phyloP scores from a whole-genome alignment of 306 rosid genomes.

The Fragaria nilgerrensis region DNA sequence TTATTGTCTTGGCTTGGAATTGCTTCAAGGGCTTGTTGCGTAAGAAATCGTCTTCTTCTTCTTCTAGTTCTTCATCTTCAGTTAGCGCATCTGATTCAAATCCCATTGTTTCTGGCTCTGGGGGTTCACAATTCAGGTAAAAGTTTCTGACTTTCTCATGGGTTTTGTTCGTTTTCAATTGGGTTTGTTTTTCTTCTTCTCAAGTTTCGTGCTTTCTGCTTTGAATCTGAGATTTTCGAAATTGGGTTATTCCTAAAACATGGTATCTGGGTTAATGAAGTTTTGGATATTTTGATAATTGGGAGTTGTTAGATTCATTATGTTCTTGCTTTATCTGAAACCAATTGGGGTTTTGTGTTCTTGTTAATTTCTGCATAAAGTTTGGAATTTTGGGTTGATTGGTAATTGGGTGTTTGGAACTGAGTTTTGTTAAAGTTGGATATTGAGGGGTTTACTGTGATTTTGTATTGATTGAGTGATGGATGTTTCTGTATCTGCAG shows the following conservation, averaged over 20 bases:
- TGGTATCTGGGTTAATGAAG: neutral
- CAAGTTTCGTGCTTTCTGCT: neutral
- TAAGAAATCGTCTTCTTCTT: conserved; percentile 14
- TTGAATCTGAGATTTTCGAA: neutral
- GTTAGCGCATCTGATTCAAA: conserved; percentile 16
- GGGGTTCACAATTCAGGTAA: conserved; percentile 11
- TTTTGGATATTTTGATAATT: neutral
- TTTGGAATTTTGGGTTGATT: neutral
- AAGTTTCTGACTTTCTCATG: neutral
- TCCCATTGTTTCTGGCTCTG: conserved; percentile 15
- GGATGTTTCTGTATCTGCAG: conserved; percentile 47
- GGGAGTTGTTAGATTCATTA: neutral
- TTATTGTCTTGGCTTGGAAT: conserved; percentile 45
- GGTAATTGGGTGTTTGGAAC: neutral
- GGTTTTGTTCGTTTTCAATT: conserved; percentile 2
- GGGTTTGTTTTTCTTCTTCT: neutral
- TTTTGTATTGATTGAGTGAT: conserved; percentile 24
- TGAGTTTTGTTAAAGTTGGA: neutral
- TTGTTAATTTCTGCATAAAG: neutral
- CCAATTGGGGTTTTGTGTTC: neutral
- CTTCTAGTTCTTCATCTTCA: neutral
- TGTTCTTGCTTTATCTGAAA: neutral
- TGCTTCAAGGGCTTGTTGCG: conserved; percentile 25
- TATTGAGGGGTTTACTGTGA: neutral
- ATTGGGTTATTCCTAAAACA: neutral